Evolutionary conservation across 2,329 filamentous ascomycete genomes (phyloP), one percentile per base, ranked within the genome.

Genomic region (Calonectria hongkongensis): DNA sequence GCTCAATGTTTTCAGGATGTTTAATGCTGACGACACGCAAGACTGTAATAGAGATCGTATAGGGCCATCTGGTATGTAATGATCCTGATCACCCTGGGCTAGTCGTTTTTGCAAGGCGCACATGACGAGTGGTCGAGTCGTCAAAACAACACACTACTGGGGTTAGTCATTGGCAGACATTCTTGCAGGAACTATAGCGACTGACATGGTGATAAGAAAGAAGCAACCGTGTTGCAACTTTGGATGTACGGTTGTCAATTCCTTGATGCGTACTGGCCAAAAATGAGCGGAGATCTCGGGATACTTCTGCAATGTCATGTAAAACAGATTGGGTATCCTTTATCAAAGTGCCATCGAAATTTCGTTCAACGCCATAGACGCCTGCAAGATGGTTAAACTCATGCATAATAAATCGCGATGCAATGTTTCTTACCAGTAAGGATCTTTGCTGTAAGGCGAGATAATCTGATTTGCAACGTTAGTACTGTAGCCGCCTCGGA

Each of bases 261-360:
- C 48, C 65, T 36, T 45, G 48, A 18, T 43, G 36, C 13, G 25
- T 58, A 39, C 21, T 58, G 10, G 54, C 50, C 28, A 68, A 30
- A 60, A 43, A 68, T 3, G 50, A n/a, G 3, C 48, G n/a, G 3
- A 68, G 36, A n/a, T 48, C 65, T 48, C 65, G 36, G n/a, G 65
- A 56, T 25, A 68, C 65, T 13, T 41, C 36, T 45, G 65, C 65
- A 9, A 68, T 28, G 21, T 50, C 39, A 7, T 60, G 51, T 4
- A 68, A 47, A 21, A 68, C 65, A 9, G 70, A 70, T 15, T 70
- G 58, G 13, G 66, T 70, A 43, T 72, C 50, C 6, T 25, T 72
- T 6, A 72, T 58, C 2, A 72, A n/a, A n/a, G 58, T 69, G 1
- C 70, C 58, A 3, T 72, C 47, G 13, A 69, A 69, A 15, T 72